Evolutionary conservation across 2,329 filamentous ascomycete genomes (phyloP).

Genomic region (Claviceps humidiphila): DNA sequence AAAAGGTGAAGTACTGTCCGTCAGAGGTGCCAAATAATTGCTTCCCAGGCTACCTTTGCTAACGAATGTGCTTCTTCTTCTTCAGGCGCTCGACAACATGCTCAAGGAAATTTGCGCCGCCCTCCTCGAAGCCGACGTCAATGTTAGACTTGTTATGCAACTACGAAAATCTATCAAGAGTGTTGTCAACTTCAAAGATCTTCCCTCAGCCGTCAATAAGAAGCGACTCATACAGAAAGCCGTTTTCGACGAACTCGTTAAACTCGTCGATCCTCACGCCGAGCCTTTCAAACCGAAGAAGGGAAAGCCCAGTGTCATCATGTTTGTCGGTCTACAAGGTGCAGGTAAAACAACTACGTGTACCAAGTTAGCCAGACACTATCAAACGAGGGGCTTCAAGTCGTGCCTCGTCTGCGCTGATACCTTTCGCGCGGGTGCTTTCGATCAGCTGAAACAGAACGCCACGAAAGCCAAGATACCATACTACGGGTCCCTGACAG

Average conservation of each 20-base stretch:
- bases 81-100: constrained; percentile 88
- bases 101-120: constrained; percentile 96
- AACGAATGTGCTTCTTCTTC: not conserved
- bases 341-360: constrained; percentile 97
- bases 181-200: constrained; percentile 87
- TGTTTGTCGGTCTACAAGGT: constrained; percentile 97
- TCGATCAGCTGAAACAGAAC: constrained; percentile 97
- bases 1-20: constrained; percentile 54
- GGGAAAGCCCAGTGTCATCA: constrained; percentile 90
- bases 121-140: constrained; percentile 92
- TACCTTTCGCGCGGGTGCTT: constrained; percentile 95
- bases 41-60: not conserved
- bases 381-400: constrained; percentile 85
- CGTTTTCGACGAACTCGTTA: constrained; percentile 92
- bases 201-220: constrained; percentile 88
- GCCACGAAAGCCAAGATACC: constrained; percentile 98
- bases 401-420: constrained; percentile 92
- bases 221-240: constrained; percentile 96
- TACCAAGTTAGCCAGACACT: constrained; percentile 91
- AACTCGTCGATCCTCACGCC: constrained; percentile 87
- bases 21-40: not conserved
- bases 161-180: constrained; percentile 86
- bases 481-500: constrained; percentile 92
- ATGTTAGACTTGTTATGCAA: constrained; percentile 80
- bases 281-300: constrained; percentile 97